Evolutionary conservation across 164 flowering plant genomes (phyloP), one percentile per base, ranked within the genome.

Genomic region (Litsea cubeba): DNA sequence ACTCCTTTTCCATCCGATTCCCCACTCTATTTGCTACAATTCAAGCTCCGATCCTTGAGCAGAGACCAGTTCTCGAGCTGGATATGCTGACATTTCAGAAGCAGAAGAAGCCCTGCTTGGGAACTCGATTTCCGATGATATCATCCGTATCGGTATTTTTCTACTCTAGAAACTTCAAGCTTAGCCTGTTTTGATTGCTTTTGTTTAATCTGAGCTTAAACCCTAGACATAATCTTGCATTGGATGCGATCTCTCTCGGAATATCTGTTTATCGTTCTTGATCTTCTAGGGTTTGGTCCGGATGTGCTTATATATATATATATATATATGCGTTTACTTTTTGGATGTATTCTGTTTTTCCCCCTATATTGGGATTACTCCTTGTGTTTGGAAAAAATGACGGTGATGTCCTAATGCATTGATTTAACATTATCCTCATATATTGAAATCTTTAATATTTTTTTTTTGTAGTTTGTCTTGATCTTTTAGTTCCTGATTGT

Each of bases 1-100:
- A n/a, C 46, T 23, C 26, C 2, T 63, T 25, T 58, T 70, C 26
- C 18, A 50, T 12, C 28, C 60, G 57, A 30, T 62, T 26, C 18
- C 26, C 24, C 26, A 32, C 20, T 50, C 46, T 22, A 10, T 10
- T 62, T 26, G 24, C 30, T 26, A 22, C 62, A 12, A 35, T 28
- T 70, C 58, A 54, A 22, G 54, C 71, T 68, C 22, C 60, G 72
- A 70, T 50, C 72, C 24, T 68, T 25, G 46, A 10, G 26, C 62
- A 66, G 62, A 40, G 65, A n/a, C 71, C 2, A 68, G n/a, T 69
- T 50, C 68, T 65, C 22, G 24, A 58, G 69, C 12, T 69, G 5
- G 54, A 28, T 62, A 28, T 68, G 24, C 25, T 46, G 76, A 58
- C 35, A 5, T 57, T 15, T 67, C 30, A 30, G 30, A 23, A 22